These are phyloP conservation scores for Claviceps maximensis DNA, from an alignment of 2,329 filamentous ascomycete species.

Conservation along the genomic window DNA sequence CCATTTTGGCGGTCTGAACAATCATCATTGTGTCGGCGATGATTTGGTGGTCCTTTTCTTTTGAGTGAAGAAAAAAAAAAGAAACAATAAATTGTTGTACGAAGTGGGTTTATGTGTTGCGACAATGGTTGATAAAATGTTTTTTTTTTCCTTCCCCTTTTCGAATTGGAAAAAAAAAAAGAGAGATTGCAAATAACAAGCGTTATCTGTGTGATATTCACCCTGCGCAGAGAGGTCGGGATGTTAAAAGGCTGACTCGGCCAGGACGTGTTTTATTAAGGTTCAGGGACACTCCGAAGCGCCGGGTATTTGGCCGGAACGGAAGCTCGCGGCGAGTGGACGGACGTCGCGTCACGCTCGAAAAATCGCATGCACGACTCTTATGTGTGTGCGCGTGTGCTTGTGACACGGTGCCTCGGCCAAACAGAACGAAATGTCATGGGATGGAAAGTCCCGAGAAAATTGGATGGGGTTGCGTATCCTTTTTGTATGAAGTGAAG, in stretches of 20 bases:
- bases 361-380: not conserved
- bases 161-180: too few relatives aligned
- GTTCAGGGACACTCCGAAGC: not conserved
- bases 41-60: not conserved
- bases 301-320: not conserved
- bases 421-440: too few relatives aligned
- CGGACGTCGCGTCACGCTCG: not conserved
- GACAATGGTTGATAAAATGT: too few relatives aligned
- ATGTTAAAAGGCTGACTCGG: not conserved
- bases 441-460: not conserved
- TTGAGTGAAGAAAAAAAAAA: too few relatives aligned
- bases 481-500: too few relatives aligned
- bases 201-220: too few relatives aligned
- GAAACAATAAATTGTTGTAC: too few relatives aligned
- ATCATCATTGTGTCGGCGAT: slow-evolving; percentile 1
- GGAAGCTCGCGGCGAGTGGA: not conserved
- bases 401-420: too few relatives aligned
- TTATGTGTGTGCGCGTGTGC: too few relatives aligned
- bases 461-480: not conserved
- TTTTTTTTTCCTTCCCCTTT: too few relatives aligned
- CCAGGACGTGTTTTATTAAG: not conserved
- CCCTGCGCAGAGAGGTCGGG: not conserved
- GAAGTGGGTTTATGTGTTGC: not conserved
- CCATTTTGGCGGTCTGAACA: slow-evolving; percentile 4
- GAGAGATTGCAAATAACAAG: too few relatives aligned